phyloP scores from a whole-genome alignment of 495 filamentous ascomycete species.

The Trichoderma gamsii region DNA sequence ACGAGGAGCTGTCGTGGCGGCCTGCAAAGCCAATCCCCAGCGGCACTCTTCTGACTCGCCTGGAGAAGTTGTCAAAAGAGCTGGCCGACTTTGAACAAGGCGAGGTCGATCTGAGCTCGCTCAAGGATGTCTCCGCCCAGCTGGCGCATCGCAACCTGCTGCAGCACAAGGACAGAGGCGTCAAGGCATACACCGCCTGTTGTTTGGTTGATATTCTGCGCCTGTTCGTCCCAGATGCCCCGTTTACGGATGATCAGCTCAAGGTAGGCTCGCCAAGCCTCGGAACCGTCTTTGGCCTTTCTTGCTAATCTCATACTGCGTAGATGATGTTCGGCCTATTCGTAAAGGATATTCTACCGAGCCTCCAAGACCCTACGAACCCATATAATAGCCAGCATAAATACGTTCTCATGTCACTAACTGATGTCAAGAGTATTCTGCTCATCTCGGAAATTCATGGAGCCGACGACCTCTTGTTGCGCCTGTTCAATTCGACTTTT shows the following conservation, averaged over 20 bases:
- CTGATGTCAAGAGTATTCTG: slow-evolving; percentile 89
- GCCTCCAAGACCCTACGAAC: slow-evolving; percentile 79
- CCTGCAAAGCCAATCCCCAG: slow-evolving; percentile 84
- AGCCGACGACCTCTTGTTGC: slow-evolving; percentile 65
- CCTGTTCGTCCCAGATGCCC: slow-evolving; percentile 91
- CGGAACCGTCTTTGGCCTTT: neutral
- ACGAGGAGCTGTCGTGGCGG: slow-evolving; percentile 85
- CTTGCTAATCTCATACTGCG: neutral
- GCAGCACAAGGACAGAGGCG: slow-evolving; percentile 85
- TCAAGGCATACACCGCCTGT: slow-evolving; percentile 79
- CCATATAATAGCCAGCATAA: slow-evolving; percentile 90
- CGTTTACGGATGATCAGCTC: slow-evolving; percentile 81
- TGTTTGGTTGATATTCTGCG: slow-evolving; percentile 92
- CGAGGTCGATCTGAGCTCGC: slow-evolving; percentile 69
- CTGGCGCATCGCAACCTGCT: slow-evolving; percentile 76
- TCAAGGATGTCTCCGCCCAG: slow-evolving; percentile 81
- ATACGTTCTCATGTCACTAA: slow-evolving; percentile 80
- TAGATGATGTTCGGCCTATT: slow-evolving; percentile 94
- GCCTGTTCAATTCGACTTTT: slow-evolving; percentile 82
- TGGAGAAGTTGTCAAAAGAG: slow-evolving; percentile 77
- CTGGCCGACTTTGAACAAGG: slow-evolving; percentile 84
- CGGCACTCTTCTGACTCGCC: slow-evolving; percentile 70
- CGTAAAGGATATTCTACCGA: slow-evolving; percentile 72
- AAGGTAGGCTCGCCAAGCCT: slow-evolving; percentile 53
- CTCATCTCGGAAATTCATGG: slow-evolving; percentile 86